Evolutionary conservation across 2,329 filamentous ascomycete genomes (phyloP).

Genomic region (Ploettnerulaceae sp.): DNA sequence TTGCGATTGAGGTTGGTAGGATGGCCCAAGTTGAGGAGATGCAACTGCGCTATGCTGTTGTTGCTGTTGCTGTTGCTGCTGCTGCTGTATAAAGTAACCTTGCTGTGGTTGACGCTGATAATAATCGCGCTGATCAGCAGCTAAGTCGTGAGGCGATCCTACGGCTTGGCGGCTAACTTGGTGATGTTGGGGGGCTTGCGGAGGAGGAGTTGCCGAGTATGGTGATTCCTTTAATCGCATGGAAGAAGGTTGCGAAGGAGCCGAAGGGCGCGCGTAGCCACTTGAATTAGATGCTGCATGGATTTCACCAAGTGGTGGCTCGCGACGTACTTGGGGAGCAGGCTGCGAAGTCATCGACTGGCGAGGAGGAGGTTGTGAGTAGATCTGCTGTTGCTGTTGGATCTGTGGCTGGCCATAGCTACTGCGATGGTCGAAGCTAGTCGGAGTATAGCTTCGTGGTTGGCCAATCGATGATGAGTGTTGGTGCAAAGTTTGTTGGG

Average conservation of each 20-base stretch:
- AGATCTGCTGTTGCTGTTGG: slow-evolving; percentile 34
- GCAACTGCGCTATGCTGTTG: slow-evolving; percentile 25
- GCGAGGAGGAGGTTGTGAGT: slow-evolving; percentile 27
- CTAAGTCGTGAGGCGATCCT: slow-evolving; percentile 29
- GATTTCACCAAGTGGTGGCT: slow-evolving; percentile 29
- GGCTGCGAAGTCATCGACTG: slow-evolving; percentile 29
- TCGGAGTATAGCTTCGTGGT: slow-evolving; percentile 31
- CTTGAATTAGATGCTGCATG: slow-evolving; percentile 23
- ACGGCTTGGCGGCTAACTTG: slow-evolving; percentile 23
- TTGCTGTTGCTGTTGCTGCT: slow-evolving; percentile 29
- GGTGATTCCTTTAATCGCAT: slow-evolving; percentile 33
- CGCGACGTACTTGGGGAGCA: slow-evolving; percentile 27
- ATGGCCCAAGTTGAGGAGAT: slow-evolving; percentile 27
- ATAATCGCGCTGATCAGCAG: slow-evolving; percentile 32
- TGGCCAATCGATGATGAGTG: slow-evolving; percentile 39
- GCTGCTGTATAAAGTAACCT: slow-evolving; percentile 27
- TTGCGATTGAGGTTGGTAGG: slow-evolving; percentile 28
- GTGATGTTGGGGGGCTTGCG: slow-evolving; percentile 18
- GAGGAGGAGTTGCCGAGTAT: slow-evolving; percentile 32
- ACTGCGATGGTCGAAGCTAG: slow-evolving; percentile 25
- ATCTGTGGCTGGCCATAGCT: slow-evolving; percentile 39
- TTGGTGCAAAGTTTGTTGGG: slow-evolving; percentile 44
- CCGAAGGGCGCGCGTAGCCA: slow-evolving; percentile 27
- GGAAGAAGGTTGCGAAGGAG: slow-evolving; percentile 23
- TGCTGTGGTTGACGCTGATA: slow-evolving; percentile 29